Base-by-base conservation (phyloP, 2,329 filamentous ascomycete genomes). In the Venturia oleaginea region DNA sequence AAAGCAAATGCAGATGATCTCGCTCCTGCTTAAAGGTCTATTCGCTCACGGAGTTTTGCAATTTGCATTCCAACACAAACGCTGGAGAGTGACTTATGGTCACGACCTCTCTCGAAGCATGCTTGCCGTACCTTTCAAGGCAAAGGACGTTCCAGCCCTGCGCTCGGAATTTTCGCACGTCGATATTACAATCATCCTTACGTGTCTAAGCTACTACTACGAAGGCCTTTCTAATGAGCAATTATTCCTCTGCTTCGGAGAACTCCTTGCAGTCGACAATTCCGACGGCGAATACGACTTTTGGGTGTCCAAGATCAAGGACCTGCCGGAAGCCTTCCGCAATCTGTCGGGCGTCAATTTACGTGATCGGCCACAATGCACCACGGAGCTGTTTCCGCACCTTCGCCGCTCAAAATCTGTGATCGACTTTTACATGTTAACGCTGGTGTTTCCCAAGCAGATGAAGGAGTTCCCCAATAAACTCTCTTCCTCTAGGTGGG, bases 111-210 rank as follows among this genome's bases (percentile, higher is more conserved):
- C 66, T 0, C 78, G 88, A 51, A 48, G 24, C 17, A 11, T 48
- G 13, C 40, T 62, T 11, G 61, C 61, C 22, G 88, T 91, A 0
- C 88, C 88, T 0, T 91, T 81, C 61, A 78, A 83, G 13, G 85
- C 85, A 0, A 90, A 91, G 65, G 88, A 87, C 2, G 77, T 80
- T 0, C 86, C 88, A 0, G 82, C 81, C 0, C 80, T 83, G 0
- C 80, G 83, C 5, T 82, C 87, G 0, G 87, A 91, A 70, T 91
- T 82, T 71, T 86, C 87, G 0, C 87, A 91, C 67, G 86, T 87
- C 0, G 83, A 91, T 70, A 15, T 40, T 17, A 40, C 38, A 15
- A 4, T 40, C 38, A 40, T 40, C 38, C 38, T 40, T 40, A 40
- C 38, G 1, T 40, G 38, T 15, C 38, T 40, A 1, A 40, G 38